Conservation (phyloP, 2,329 filamentous ascomycete species). For the Cordyceps cateniannulata region DNA sequence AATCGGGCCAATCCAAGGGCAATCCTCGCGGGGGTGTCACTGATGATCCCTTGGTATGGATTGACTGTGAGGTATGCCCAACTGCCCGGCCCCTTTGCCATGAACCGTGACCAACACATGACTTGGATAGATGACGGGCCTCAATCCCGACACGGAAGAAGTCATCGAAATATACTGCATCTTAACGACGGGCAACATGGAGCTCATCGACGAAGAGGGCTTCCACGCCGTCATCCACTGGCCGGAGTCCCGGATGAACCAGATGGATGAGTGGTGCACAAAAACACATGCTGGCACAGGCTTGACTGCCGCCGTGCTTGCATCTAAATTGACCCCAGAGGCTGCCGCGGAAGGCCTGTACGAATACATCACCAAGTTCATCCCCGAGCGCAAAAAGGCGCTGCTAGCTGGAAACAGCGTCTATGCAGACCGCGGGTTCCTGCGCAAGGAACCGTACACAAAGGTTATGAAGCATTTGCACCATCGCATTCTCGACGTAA, state of each 20-base stretch:
- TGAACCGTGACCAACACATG: background rate
- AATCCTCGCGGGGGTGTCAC: conserved; percentile 15
- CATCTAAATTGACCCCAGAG: conserved; percentile 65
- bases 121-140: conserved; percentile 65
- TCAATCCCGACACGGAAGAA: conserved; percentile 67
- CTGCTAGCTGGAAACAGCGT: conserved; percentile 89
- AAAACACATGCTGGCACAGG: conserved; percentile 74
- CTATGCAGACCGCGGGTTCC: conserved; percentile 80
- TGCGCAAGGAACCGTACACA: conserved; percentile 67
- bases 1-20: conserved; percentile 16
- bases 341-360: conserved; percentile 68
- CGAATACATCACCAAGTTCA: conserved; percentile 66
- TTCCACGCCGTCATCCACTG: conserved; percentile 79
- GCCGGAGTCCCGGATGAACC: conserved; percentile 59
- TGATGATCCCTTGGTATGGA: conserved; percentile 71
- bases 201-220: conserved; percentile 67
- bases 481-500: conserved; percentile 89
- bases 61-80: conserved; percentile 56
- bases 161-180: conserved; percentile 92
- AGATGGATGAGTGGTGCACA: conserved; percentile 87
- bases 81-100: background rate
- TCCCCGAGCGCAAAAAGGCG: conserved; percentile 60
- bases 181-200: conserved; percentile 74
- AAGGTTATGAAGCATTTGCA: conserved; percentile 71
- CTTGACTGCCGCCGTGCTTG: conserved; percentile 67